Base-by-base conservation (phyloP, 225 moss, liverwort and hornwort species). In the Sphagnum tenellum region DNA sequence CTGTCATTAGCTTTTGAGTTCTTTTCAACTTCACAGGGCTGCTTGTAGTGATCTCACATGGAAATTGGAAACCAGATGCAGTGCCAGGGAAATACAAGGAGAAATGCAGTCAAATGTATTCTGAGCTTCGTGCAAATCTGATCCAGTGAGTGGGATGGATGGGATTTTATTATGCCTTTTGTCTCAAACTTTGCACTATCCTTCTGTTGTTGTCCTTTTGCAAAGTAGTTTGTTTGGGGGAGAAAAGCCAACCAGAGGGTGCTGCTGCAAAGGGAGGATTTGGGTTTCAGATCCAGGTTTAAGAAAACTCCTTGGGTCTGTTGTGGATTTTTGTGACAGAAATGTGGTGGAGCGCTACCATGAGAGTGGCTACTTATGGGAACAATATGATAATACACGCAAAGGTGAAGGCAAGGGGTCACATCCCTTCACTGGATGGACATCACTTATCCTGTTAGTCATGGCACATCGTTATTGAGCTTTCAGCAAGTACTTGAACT, bases 361-460 rank as follows among this genome's bases (percentile, higher is more conserved):
- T 65, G 86, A 89, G 67, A 92, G 85, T 49, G 96, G 96, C 44
- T 96, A 88, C 63, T 70, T 96, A 6, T 96, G 96, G 96, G 96
- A 96, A 77, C 89, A 96, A 57, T 96, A 96, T 71, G 86, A 86
- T 55, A 72, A 74, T 51, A 68, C 63, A 60, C 77, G 84, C 46
- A 80, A 86, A 65, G 96, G 96, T n/a, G 87, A 81, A 71, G 96
- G 96, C 9, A 92, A 92, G 65, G 96, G 96, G 5, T 96, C 96
- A 4, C 96, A 96, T 81, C 96, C 96, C 10, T 92, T 96, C 59
- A 92, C 92, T 53, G 96, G 96, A 67, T 96, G 96, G 96, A 96
- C 92, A 48, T 85, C 96, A 8, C 75, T 96, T 44, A 80, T 96
- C 57, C 82, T 96, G 68, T 86, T 96, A 5, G 75, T 92, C 46